These are phyloP conservation scores for Trichoderma semiorbis DNA, from an alignment of 2,329 filamentous ascomycete genomes.

Conservation along the genomic window DNA sequence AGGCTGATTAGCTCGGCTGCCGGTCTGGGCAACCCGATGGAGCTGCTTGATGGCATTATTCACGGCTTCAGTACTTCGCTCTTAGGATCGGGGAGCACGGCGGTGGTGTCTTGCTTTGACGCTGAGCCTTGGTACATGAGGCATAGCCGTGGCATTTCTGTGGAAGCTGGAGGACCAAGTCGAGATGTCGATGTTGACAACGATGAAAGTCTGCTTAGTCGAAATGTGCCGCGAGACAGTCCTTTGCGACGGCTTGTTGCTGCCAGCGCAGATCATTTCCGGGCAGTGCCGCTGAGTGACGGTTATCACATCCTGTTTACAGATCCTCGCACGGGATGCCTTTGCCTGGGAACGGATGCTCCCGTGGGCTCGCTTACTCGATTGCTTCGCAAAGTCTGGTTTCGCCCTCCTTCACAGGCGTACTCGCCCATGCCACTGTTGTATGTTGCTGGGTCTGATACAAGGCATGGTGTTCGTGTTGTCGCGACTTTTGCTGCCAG, in stretches of 20 bases:
- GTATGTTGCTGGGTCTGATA: constrained; percentile 56
- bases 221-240: constrained; percentile 19
- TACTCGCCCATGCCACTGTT: constrained; percentile 41
- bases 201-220: constrained; percentile 20
- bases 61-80: constrained; percentile 26
- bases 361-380: constrained; percentile 48
- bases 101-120: constrained; percentile 23
- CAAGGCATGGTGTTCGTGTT: constrained; percentile 55
- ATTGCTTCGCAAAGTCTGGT: constrained; percentile 57
- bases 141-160: neutral
- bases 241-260: constrained; percentile 33
- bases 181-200: neutral
- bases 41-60: constrained; percentile 22
- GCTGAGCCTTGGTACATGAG: constrained; percentile 11
- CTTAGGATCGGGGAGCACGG: constrained; percentile 22
- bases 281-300: constrained; percentile 62
- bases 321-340: constrained; percentile 52
- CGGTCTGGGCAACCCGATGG: constrained; percentile 28
- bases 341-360: constrained; percentile 61
- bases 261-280: constrained; percentile 56
- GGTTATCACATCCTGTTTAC: constrained; percentile 63
- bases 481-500: constrained; percentile 52
- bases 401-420: constrained; percentile 35
- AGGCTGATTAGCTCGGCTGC: constrained; percentile 60
- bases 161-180: neutral